Percentiles rank a stretch among this genome's conserved stretches.
Conservation (phyloP, 345 rosid species). For the Gossypium bickii region DNA sequence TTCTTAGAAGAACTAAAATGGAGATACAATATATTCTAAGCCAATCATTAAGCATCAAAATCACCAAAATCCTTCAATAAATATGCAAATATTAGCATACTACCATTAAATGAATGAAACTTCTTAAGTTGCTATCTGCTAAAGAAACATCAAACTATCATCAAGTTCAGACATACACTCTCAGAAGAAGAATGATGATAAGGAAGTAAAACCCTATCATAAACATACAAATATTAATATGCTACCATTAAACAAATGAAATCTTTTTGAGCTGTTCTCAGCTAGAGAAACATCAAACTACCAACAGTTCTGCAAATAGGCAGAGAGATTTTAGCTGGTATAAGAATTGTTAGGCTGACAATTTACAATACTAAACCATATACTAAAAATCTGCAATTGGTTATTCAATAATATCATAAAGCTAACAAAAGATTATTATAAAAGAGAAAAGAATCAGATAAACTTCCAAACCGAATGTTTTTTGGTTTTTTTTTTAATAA, state of each 20-base stretch:
- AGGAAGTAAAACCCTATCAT: background rate
- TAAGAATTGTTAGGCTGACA: background rate
- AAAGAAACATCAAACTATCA: background rate
- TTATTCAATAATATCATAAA: background rate
- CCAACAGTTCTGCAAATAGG: background rate
- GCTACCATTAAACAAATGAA: background rate
- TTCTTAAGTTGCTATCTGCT: background rate
- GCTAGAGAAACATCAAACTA: constrained; percentile 6
- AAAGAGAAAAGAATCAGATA: background rate
- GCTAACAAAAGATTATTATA: background rate
- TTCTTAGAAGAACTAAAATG: background rate
- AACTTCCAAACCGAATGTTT: constrained; percentile 1
- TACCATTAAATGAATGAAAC: background rate
- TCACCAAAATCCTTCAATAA: background rate
- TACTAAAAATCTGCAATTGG: background rate
- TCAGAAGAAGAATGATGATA: background rate
- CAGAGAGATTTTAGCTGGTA: background rate
- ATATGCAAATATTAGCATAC: background rate
- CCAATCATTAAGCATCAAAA: background rate
- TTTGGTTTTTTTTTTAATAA: background rate
- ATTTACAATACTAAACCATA: background rate
- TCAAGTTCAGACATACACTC: background rate
- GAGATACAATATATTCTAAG: background rate
- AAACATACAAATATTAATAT: background rate
- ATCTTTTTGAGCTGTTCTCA: background rate